A percentile compares a stretch with the other conserved stretches of the same genome.
Conservation (phyloP, 2,329 filamentous ascomycete species). For the Geosmithia flava region DNA sequence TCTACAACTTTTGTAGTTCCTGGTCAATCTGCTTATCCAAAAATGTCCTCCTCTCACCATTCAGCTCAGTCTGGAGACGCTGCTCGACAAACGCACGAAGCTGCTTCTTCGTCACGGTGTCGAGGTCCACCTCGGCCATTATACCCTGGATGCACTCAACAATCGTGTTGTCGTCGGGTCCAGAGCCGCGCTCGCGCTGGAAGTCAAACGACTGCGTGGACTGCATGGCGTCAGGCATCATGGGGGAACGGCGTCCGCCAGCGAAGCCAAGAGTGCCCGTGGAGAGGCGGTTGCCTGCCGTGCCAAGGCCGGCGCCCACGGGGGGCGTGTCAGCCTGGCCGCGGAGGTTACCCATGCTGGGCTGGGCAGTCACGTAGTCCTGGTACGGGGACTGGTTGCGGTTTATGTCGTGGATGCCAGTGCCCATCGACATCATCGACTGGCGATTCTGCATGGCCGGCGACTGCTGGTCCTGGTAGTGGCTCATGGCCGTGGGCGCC, state of each 20-base stretch:
- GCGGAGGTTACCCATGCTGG: constrained; percentile 50
- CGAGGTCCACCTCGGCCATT: constrained; percentile 78
- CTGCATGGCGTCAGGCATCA: constrained; percentile 32
- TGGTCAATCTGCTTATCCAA: constrained; percentile 88
- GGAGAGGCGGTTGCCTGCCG: constrained; percentile 24
- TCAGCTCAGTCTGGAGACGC: constrained; percentile 77
- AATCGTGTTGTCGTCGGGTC: constrained; percentile 70
- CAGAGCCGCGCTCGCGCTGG: constrained; percentile 42
- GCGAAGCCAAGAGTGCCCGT: constrained; percentile 33
- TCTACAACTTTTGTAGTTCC: constrained; percentile 84
- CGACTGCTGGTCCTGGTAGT: constrained; percentile 37
- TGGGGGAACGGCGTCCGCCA: constrained; percentile 31
- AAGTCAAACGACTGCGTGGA: constrained; percentile 47
- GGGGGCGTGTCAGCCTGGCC: constrained; percentile 33
- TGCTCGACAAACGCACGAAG: constrained; percentile 85
- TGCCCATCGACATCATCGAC: constrained; percentile 57
- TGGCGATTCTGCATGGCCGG: constrained; percentile 49
- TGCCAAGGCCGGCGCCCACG: neutral
- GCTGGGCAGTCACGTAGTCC: constrained; percentile 36
- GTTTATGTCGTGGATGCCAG: constrained; percentile 27
- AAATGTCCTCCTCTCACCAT: constrained; percentile 76
- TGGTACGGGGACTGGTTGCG: constrained; percentile 46
- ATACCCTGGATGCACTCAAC: constrained; percentile 75
- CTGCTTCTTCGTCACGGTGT: constrained; percentile 98
- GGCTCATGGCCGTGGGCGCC: constrained; percentile 29